Base-by-base conservation (phyloP, 306 rosid genomes). In the Lagenaria siceraria region DNA sequence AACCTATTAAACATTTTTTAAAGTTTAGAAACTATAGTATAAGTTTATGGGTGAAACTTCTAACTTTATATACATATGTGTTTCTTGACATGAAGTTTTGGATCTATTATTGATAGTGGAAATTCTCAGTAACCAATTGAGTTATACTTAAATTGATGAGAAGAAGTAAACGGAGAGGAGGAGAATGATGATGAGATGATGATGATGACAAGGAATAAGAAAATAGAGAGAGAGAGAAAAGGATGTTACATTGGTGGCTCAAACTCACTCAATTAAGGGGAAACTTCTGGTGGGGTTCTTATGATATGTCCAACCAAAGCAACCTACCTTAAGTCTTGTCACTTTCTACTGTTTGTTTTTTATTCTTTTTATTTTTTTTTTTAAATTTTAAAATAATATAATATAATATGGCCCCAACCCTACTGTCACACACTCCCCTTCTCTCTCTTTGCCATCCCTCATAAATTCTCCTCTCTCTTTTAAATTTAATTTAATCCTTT, bases 341-440 rank as follows among this genome's bases (percentile, higher is more conserved):
- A 49, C 61, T 73, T 73, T 73, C 76, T 69, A 48, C 76, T 71
- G 76, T 71, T 46, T n/a, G n/a, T n/a, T n/a, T n/a, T n/a, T n/a
- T n/a, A n/a, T n/a, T n/a, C n/a, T n/a, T n/a, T n/a, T n/a, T n/a
- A n/a, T n/a, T 4, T 46, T 42, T 0, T 2, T 4, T 29, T 61
- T 13, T 21, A 61, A 3, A 61, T 25, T 27, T 60, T 7, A 7
- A 40, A 7, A 29, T 29, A 29, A 29, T 29, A 29, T 29, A 29
- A 29, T 29, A 40, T 2, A 43, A 33, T 31, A 17, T 29, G 69
- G 25, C 27, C 72, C 46, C 19, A 35, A 10, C 33, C 13, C 36
- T 25, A 17, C 58, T 53, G 22, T 10, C 29, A 7, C 60, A 5
- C 27, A 2, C 10, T 18, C n/a, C n/a, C n/a, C n/a, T n/a, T n/a